A percentile compares a stretch with the other conserved stretches of the same genome.
Evolutionary conservation across 495 filamentous ascomycete genomes (phyloP).

Genomic region (Letharia lupina): DNA sequence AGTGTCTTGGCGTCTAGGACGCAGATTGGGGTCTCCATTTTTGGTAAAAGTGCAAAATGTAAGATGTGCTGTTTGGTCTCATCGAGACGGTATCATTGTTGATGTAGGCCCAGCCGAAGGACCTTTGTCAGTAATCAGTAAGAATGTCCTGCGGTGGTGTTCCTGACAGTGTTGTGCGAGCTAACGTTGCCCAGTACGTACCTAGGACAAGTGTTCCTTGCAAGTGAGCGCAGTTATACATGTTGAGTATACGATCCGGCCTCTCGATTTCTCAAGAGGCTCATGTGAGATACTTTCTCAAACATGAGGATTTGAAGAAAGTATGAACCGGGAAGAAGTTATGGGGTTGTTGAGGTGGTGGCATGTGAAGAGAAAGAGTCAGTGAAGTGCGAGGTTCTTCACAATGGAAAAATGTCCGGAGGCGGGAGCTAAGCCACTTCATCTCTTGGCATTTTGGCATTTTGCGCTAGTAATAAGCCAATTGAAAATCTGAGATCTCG

Average conservation of each 20-base stretch:
- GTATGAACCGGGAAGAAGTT: not conserved
- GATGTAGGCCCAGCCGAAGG: slow-evolving; percentile 18
- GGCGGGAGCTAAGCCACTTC: not conserved
- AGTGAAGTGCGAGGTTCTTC: not conserved
- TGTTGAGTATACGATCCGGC: slow-evolving; percentile 19
- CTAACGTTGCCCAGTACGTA: not conserved
- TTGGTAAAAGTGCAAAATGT: slow-evolving; percentile 12
- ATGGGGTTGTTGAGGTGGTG: not conserved
- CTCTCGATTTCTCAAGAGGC: slow-evolving; percentile 28
- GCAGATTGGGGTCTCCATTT: slow-evolving; percentile 42
- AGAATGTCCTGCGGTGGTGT: not conserved
- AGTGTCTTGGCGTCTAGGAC: slow-evolving; percentile 66
- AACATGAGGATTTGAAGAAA: slow-evolving; percentile 11
- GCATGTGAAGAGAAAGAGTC: not conserved
- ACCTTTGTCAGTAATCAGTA: slow-evolving; percentile 17
- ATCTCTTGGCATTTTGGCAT: not conserved
- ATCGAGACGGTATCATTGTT: slow-evolving; percentile 23
- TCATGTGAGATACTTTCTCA: slow-evolving; percentile 7
- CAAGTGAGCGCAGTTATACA: slow-evolving; percentile 22
- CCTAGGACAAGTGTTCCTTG: slow-evolving; percentile 21
- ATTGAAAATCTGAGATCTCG: not conserved
- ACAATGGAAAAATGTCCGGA: not conserved
- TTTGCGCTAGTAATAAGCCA: not conserved
- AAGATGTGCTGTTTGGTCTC: slow-evolving; percentile 12
- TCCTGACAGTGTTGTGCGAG: not conserved